phyloP scores from a whole-genome alignment of 202 grass and related monocot species.

The Carex sylvatica region DNA sequence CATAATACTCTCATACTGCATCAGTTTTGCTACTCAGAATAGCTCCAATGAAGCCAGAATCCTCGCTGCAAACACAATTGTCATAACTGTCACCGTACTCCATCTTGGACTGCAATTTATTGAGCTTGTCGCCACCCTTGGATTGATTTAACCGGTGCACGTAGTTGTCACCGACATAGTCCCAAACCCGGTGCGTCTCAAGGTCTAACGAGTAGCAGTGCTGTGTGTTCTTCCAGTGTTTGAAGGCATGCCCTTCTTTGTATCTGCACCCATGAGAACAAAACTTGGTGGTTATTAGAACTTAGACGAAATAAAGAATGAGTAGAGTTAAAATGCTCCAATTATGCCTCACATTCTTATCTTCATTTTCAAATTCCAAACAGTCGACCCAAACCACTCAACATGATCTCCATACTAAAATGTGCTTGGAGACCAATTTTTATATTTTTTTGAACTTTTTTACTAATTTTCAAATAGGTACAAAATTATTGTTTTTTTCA shows the following conservation, averaged over 20 bases:
- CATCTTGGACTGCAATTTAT: slow-evolving; percentile 61
- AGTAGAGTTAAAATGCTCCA: too few relatives aligned
- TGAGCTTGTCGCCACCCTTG: slow-evolving; percentile 57
- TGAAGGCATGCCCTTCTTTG: slow-evolving; percentile 90
- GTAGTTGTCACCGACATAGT: slow-evolving; percentile 93
- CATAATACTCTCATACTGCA: slow-evolving; percentile 46
- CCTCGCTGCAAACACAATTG: slow-evolving; percentile 51
- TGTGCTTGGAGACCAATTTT: too few relatives aligned
- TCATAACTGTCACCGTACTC: slow-evolving; percentile 39
- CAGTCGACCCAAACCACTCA: too few relatives aligned
- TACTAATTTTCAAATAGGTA: too few relatives aligned
- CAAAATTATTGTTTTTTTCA: too few relatives aligned
- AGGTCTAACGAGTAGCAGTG: slow-evolving; percentile 92
- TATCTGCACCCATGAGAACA: slow-evolving; percentile 42
- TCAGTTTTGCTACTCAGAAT: slow-evolving; percentile 78
- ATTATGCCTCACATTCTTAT: too few relatives aligned
- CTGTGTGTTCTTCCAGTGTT: slow-evolving; percentile 89
- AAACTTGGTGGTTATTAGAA: neutral
- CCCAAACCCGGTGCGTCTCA: slow-evolving; percentile 91
- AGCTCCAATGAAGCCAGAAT: slow-evolving; percentile 56
- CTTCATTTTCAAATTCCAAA: too few relatives aligned
- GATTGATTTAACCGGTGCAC: slow-evolving; percentile 95
- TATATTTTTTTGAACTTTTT: too few relatives aligned
- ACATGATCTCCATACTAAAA: too few relatives aligned
- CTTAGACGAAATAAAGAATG: neutral